Evolutionary conservation across 179 eudicot species (phyloP).

Genomic region (Heliamphora pulchella): DNA sequence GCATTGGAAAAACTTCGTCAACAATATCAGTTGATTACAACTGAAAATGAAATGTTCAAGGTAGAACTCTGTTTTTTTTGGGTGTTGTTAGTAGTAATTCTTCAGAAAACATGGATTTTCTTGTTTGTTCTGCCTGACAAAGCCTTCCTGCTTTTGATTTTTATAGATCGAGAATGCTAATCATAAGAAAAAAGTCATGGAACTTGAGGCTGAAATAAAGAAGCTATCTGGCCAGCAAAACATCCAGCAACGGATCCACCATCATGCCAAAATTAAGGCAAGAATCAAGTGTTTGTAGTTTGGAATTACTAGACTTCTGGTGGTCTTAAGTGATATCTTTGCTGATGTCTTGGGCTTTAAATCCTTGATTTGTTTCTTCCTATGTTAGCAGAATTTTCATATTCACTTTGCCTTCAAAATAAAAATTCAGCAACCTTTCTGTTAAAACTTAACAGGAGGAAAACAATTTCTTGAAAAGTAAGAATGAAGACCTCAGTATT

Average conservation of each 20-base stretch:
- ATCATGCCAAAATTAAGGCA: slow-evolving; percentile 95
- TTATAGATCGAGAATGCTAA: slow-evolving; percentile 49
- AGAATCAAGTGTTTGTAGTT: slow-evolving; percentile 9
- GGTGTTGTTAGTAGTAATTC: background rate
- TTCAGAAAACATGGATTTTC: background rate
- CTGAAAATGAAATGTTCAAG: slow-evolving; percentile 82
- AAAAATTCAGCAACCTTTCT: slow-evolving; percentile 5
- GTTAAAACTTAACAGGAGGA: slow-evolving; percentile 63
- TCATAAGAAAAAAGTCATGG: slow-evolving; percentile 48
- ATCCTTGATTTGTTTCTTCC: background rate
- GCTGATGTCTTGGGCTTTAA: background rate
- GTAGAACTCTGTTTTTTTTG: slow-evolving; percentile 25
- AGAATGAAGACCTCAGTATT: slow-evolving; percentile 64
- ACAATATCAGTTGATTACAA: slow-evolving; percentile 41
- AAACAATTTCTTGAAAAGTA: slow-evolving; percentile 55
- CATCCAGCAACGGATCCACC: slow-evolving; percentile 87
- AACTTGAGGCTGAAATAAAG: slow-evolving; percentile 67
- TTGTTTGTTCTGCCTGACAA: slow-evolving; percentile 5
- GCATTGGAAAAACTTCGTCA: slow-evolving; percentile 67
- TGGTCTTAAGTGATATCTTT: background rate
- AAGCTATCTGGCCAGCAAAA: slow-evolving; percentile 87
- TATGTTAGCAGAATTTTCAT: background rate
- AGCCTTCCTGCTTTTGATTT: slow-evolving; percentile 13
- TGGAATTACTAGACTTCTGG: background rate
- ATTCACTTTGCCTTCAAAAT: background rate